phyloP scores from a whole-genome alignment of 1,284 basidiomycete genomes.

The Hemileia vastatrix region DNA sequence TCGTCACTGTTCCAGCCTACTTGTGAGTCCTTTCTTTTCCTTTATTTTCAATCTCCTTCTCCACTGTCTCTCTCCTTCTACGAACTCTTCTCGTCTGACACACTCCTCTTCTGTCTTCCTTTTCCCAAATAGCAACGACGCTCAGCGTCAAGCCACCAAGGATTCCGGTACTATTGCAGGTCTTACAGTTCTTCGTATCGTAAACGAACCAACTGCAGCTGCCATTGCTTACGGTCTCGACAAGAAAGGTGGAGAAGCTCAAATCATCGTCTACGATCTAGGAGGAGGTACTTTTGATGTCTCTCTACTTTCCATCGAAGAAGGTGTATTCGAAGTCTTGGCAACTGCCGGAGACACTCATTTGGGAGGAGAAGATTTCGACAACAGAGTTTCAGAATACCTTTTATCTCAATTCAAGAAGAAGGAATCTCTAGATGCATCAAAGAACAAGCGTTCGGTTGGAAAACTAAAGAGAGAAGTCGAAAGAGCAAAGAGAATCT shows the following conservation, averaged over 20 bases:
- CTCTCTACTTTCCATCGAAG: slow-evolving; percentile 88
- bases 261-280: slow-evolving; percentile 96
- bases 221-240: slow-evolving; percentile 93
- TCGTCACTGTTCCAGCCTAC: slow-evolving; percentile 94
- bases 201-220: slow-evolving; percentile 97
- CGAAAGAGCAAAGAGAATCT: slow-evolving; percentile 97
- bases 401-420: slow-evolving; percentile 88
- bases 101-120: neutral
- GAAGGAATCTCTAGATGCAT: slow-evolving; percentile 83
- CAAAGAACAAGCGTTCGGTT: slow-evolving; percentile 75
- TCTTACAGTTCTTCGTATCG: slow-evolving; percentile 89
- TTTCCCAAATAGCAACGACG: slow-evolving; percentile 75
- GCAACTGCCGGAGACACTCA: slow-evolving; percentile 96
- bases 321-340: slow-evolving; percentile 93
- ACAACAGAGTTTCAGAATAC: slow-evolving; percentile 89
- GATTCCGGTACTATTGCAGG: slow-evolving; percentile 95
- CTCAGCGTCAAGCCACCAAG: slow-evolving; percentile 96
- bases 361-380: too few relatives aligned
- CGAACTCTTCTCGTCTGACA: neutral
- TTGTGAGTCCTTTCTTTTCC: slow-evolving; percentile 25
- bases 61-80: neutral
- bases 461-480: slow-evolving; percentile 97
- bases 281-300: slow-evolving; percentile 99
- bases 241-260: slow-evolving; percentile 83
- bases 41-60: slow-evolving; percentile 3